Percentiles rank a stretch among this genome's conserved stretches.
Evolutionary conservation across 1,284 basidiomycete species (phyloP).

Genomic region (Apiotrichum sp.): DNA sequence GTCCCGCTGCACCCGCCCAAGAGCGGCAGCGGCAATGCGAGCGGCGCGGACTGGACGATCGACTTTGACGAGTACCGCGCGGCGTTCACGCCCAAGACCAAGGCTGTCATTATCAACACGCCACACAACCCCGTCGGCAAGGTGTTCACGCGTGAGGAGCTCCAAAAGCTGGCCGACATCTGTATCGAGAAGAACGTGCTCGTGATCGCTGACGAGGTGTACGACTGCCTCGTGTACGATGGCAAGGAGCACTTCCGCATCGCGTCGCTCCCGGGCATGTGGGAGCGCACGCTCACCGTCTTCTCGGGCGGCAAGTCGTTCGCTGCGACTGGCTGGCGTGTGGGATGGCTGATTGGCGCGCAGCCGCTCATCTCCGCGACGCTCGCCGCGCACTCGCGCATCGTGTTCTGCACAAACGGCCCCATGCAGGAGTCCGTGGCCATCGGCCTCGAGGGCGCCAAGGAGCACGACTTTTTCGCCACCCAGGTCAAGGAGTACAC

Average conservation of each 20-base stretch:
- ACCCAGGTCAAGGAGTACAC: constrained; percentile 72
- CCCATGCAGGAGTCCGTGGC: constrained; percentile 89
- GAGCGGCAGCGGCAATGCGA: constrained; percentile 56
- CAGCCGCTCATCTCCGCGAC: constrained; percentile 75
- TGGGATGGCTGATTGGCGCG: constrained; percentile 89
- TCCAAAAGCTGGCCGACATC: constrained; percentile 74
- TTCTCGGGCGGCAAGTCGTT: constrained; percentile 86
- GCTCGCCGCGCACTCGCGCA: constrained; percentile 82
- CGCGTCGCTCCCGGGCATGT: constrained; percentile 92
- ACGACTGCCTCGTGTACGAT: constrained; percentile 90
- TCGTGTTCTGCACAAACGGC: constrained; percentile 91
- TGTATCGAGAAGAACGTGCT: constrained; percentile 90
- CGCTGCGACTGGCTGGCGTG: constrained; percentile 94
- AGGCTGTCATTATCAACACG: constrained; percentile 90
- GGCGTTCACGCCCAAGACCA: constrained; percentile 77
- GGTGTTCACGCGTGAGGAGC: constrained; percentile 78
- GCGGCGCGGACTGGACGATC: constrained; percentile 71
- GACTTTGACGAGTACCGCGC: constrained; percentile 76
- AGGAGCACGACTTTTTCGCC: constrained; percentile 69
- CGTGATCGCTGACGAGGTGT: constrained; percentile 97
- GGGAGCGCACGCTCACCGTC: constrained; percentile 84
- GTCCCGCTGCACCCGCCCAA: constrained; percentile 85
- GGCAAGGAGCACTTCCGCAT: constrained; percentile 83
- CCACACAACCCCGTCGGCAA: constrained; percentile 96
- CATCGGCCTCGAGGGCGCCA: constrained; percentile 71